Evolutionary conservation across 306 rosid genomes (phyloP).

Genomic region (Crotalaria pallida): DNA sequence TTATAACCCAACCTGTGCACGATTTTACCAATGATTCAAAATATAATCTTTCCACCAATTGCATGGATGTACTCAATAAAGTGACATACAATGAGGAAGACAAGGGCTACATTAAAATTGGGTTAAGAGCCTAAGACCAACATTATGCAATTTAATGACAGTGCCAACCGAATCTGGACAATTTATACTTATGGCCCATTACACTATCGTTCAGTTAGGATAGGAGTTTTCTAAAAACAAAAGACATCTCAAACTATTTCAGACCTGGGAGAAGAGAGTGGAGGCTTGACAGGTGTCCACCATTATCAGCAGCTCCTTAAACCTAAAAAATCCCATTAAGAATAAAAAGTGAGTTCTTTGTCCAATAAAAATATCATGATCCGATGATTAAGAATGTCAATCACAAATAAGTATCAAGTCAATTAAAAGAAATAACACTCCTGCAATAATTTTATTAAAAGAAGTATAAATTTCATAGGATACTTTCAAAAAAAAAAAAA

Average conservation of each 20-base stretch:
- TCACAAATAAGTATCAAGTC: not conserved
- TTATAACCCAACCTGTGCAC: not conserved
- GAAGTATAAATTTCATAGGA: not conserved
- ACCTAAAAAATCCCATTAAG: constrained; percentile 43
- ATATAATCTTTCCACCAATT: not conserved
- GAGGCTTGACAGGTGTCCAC: constrained; percentile 99
- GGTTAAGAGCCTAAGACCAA: not conserved
- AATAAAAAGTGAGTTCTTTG: constrained; percentile 19
- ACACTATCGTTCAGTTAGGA: not conserved
- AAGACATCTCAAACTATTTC: constrained; percentile 14
- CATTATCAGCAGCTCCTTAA: constrained; percentile 97
- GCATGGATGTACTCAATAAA: not conserved
- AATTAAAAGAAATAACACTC: not conserved
- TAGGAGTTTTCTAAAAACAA: not conserved
- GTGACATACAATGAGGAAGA: not conserved
- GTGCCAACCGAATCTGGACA: not conserved
- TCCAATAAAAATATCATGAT: not conserved
- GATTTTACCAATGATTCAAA: not conserved
- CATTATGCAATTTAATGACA: not conserved
- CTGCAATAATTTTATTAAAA: not conserved
- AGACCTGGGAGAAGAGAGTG: constrained; percentile 90
- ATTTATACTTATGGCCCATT: not conserved
- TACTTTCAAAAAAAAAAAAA: not conserved
- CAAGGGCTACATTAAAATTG: not conserved
- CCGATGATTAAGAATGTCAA: not conserved